These are phyloP conservation scores for Teratosphaeria pseudoeucalypti DNA, from an alignment of 2,329 filamentous ascomycete genomes.

Conservation along the genomic window DNA sequence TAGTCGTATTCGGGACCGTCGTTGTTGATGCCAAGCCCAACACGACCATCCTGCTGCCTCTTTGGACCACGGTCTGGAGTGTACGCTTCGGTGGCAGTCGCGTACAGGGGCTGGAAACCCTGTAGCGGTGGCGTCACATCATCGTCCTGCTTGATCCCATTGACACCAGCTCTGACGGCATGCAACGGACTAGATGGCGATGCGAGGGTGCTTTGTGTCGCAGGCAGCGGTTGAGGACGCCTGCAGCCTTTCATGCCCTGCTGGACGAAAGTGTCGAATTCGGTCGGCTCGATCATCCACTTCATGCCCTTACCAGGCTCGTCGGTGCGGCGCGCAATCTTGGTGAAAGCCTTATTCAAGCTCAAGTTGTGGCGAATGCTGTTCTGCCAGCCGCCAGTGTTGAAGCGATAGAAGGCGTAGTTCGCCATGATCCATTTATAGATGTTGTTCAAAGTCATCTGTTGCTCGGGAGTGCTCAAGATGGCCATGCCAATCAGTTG, in stretches of 20 bases:
- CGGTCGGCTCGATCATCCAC: constrained; percentile 83
- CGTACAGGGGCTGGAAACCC: constrained; percentile 30
- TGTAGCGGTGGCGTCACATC: constrained; percentile 35
- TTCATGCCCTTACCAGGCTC: constrained; percentile 99
- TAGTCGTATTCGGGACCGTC: constrained; percentile 20
- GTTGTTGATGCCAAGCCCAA: constrained; percentile 23
- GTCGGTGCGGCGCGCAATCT: constrained; percentile 82
- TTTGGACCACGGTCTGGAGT: constrained; percentile 45
- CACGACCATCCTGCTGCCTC: constrained; percentile 17
- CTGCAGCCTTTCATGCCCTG: constrained; percentile 43
- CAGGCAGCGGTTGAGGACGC: constrained; percentile 24
- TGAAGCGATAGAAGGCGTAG: constrained; percentile 88
- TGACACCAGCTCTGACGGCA: constrained; percentile 35
- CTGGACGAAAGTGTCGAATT: constrained; percentile 77
- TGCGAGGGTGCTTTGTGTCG: constrained; percentile 25
- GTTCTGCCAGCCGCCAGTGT: constrained; percentile 90
- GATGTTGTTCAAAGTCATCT: constrained; percentile 82
- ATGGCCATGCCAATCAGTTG: constrained; percentile 97
- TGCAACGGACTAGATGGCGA: constrained; percentile 47
- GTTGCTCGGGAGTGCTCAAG: constrained; percentile 72
- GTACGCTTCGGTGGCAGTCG: constrained; percentile 41
- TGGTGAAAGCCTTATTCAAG: constrained; percentile 87
- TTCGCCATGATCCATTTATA: constrained; percentile 86
- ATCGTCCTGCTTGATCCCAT: constrained; percentile 23
- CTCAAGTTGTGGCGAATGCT: constrained; percentile 95